Evolutionary conservation across 768 basidiomycete genomes (phyloP).

Genomic region (Lactarius trivialis): DNA sequence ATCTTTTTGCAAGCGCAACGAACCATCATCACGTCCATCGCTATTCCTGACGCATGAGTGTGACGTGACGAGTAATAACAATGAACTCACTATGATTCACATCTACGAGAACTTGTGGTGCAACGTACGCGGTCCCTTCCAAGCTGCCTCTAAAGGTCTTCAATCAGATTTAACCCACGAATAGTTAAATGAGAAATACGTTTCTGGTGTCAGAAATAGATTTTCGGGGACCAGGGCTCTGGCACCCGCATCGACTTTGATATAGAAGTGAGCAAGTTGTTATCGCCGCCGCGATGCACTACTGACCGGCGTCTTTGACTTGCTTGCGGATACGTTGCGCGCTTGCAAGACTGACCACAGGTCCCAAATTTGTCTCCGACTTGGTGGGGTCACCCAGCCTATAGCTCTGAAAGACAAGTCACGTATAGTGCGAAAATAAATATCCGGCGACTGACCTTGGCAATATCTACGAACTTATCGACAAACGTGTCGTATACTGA

Average conservation of each 20-base stretch:
- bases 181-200: constrained; percentile 38
- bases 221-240: constrained; percentile 64
- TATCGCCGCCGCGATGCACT: not conserved
- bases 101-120: constrained; percentile 83
- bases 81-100: constrained; percentile 74
- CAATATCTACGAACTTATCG: constrained; percentile 58
- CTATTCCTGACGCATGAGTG: constrained; percentile 33
- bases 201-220: constrained; percentile 58
- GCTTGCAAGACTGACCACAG: constrained; percentile 84
- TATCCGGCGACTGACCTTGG: constrained; percentile 47
- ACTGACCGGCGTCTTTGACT: constrained; percentile 71
- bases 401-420: constrained; percentile 47
- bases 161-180: not conserved
- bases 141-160: not conserved
- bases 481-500: constrained; percentile 77
- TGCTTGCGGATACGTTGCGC: constrained; percentile 84
- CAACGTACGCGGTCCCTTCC: constrained; percentile 73
- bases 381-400: constrained; percentile 81
- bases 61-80: not conserved
- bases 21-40: constrained; percentile 91
- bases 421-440: not conserved
- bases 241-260: constrained; percentile 69
- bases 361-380: constrained; percentile 74
- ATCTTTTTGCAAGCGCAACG: constrained; percentile 12
- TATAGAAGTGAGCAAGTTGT: not conserved